Evolutionary conservation across 768 basidiomycete genomes (phyloP).

Genomic region (Suillus paluster): DNA sequence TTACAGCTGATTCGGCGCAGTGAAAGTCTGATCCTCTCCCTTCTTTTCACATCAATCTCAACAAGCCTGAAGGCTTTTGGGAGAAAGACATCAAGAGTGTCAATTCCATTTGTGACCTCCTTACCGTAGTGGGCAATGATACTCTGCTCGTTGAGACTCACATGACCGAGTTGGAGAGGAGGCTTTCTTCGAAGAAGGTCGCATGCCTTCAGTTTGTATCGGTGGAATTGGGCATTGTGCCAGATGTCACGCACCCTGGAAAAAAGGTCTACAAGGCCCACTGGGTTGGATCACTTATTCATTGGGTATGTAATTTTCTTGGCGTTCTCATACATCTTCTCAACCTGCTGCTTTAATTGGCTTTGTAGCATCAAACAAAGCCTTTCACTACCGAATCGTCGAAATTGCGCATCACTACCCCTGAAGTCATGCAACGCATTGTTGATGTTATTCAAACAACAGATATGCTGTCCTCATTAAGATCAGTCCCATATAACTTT

Average conservation of each 20-base stretch:
- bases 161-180: not conserved
- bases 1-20: not conserved
- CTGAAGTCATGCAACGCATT: not conserved
- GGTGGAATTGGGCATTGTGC: slow-evolving; percentile 3
- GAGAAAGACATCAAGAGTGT: slow-evolving; percentile 5
- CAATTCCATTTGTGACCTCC: slow-evolving; percentile 5
- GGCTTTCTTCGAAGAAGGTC: slow-evolving; percentile 3
- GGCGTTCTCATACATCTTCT: not conserved
- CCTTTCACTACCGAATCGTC: not conserved
- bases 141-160: not conserved
- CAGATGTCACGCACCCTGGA: not conserved
- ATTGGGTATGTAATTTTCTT: slow-evolving; percentile 11
- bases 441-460: not conserved
- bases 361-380: not conserved
- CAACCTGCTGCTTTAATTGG: not conserved
- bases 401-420: not conserved
- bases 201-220: not conserved
- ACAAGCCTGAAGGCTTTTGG: not conserved
- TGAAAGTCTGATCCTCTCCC: not conserved
- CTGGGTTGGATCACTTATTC: slow-evolving; percentile 12
- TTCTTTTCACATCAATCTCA: slow-evolving; percentile 1
- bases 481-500: slow-evolving; percentile 4
- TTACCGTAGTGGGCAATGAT: not conserved
- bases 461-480: slow-evolving; percentile 1
- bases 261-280: slow-evolving; percentile 7